Base-by-base conservation (phyloP, 129 eudicot genomes). In the Mikania micrantha region DNA sequence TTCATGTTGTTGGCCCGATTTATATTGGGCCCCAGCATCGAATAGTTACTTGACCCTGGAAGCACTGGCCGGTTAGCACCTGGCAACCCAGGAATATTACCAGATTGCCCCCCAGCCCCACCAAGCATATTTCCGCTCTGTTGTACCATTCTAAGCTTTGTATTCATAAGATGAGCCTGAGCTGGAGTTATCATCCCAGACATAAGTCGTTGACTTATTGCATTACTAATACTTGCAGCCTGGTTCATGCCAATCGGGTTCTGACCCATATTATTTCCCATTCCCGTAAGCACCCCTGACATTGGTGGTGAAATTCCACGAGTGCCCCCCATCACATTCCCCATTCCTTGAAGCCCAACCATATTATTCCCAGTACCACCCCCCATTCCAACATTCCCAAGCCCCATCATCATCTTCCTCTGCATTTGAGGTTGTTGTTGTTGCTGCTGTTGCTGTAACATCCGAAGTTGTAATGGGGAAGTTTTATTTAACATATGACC, bases 391-490 rank as follows among this genome's bases (percentile, higher is more conserved):
- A 80, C 85, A 45, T 70, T 79, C 32, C 96, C 97, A 36, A 85
- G 87, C 32, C 96, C 86, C 84, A 82, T 76, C 95, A 93, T 88
- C 85, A 88, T 79, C 69, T 87, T 86, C 74, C 95, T 76, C 85
- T 81, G 97, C 85, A 79, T 67, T 44, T 78, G 87, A 29, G 87
- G 82, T 24, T 75, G 85, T 9, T 76, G 83, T 7, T 77, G 77
- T 6, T 68, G 79, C 9, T 66, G 81, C 8, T 73, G 83, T 2
- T 74, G 85, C 29, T 80, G 85, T 45, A 76, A 69, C 9, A 79
- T 78, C 56, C 80, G 87, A 63, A 80, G 81, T 25, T 84, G 95
- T 16, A 81, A 47, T 6, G 95, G 64, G 12, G 90, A 64, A 12
- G 84, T 71, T 58, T 92, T 92, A 70, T 81, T 88, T 4, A 79